Conservation (phyloP, 2,329 filamentous ascomycete species). For the Helminthosporium solani region DNA sequence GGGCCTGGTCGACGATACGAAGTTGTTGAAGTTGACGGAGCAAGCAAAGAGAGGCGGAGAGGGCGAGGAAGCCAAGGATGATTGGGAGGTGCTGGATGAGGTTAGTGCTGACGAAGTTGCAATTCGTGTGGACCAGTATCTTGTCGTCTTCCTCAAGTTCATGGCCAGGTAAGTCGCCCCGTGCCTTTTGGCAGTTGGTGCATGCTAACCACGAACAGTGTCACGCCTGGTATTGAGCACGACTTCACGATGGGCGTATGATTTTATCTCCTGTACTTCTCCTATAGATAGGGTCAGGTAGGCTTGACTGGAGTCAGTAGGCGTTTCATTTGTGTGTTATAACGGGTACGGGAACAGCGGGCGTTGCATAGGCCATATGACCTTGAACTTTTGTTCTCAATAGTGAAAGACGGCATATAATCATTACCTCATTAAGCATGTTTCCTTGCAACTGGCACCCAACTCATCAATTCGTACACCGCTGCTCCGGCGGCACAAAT, state of each 20-base stretch:
- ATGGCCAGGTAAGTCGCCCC: constrained; percentile 48
- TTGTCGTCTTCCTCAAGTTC: constrained; percentile 84
- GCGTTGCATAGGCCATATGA: neutral
- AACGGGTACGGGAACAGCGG: neutral
- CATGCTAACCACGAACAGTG: constrained; percentile 56
- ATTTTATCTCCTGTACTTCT: neutral
- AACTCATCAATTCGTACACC: constrained; percentile 46
- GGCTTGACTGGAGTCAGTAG: neutral
- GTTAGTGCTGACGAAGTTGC: constrained; percentile 72
- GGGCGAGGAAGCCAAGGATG: constrained; percentile 46
- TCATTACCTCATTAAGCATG: neutral
- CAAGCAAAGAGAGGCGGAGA: constrained; percentile 45
- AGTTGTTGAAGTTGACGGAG: constrained; percentile 60
- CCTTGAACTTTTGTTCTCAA: neutral
- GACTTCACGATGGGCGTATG: constrained; percentile 96
- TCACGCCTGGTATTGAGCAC: constrained; percentile 95
- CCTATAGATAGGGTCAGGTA: neutral
- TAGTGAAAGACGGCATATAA: neutral
- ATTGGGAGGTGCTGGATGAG: constrained; percentile 63
- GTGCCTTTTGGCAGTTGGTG: constrained; percentile 50
- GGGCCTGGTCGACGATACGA: constrained; percentile 79
- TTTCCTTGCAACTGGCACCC: neutral
- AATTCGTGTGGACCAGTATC: constrained; percentile 84
- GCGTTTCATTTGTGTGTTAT: neutral
- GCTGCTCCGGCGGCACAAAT: constrained; percentile 46